Evolutionary conservation across 1,284 basidiomycete species (phyloP).

Genomic region (Pulveroboletus sp.): DNA sequence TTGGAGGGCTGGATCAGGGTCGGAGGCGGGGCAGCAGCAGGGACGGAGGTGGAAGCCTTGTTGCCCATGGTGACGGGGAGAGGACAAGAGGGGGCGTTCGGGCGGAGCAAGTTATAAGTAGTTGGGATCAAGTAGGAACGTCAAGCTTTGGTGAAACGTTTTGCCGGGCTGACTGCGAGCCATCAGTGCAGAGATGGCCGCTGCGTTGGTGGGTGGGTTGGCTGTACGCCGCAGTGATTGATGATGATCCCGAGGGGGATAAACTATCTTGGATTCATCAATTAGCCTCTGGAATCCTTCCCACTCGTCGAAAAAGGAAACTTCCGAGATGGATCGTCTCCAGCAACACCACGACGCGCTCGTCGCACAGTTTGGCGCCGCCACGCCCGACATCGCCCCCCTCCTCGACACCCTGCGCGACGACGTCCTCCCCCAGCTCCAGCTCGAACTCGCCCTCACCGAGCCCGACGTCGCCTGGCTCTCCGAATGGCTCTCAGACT

Average conservation of each 20-base stretch:
- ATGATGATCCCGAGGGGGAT: no score
- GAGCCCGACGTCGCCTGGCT: constrained; percentile 50
- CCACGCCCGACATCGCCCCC: constrained; percentile 45
- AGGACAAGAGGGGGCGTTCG: background rate
- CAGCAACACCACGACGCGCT: constrained; percentile 44
- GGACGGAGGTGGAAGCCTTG: background rate
- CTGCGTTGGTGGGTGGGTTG: no score
- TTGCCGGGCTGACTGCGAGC: no score
- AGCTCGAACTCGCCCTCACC: constrained; percentile 55
- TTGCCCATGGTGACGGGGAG: constrained; percentile 1
- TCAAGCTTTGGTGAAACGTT: constrained; percentile 21
- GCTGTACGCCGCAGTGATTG: no score
- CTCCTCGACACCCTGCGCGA: constrained; percentile 53
- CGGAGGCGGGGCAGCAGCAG: no score
- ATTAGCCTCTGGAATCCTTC: no score
- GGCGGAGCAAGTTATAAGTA: background rate
- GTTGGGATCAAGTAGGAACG: no score
- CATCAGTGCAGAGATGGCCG: no score
- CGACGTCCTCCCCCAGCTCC: constrained; percentile 59
- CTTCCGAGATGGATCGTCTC: constrained; percentile 24
- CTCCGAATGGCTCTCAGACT: constrained; percentile 62
- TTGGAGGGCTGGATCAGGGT: no score
- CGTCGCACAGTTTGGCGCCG: constrained; percentile 47
- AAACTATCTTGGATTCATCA: no score
- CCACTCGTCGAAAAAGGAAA: background rate